Conservation (phyloP, 2,329 filamentous ascomycete genomes). For the Epichloe amarillans region DNA sequence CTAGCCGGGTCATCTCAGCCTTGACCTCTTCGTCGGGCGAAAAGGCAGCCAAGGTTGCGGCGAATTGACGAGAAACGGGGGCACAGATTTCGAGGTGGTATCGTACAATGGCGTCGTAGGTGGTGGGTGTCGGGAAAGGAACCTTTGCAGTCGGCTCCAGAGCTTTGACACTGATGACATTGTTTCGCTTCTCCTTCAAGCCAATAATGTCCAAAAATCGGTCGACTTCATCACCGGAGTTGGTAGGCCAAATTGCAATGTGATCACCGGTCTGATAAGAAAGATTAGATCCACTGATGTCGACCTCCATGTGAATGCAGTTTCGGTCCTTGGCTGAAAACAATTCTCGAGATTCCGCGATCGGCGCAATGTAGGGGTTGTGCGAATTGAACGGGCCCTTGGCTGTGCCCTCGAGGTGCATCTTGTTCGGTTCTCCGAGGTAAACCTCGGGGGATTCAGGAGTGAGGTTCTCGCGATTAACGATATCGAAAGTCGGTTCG, state of each 20-base stretch:
- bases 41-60: slow-evolving; percentile 77
- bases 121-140: slow-evolving; percentile 92
- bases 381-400: slow-evolving; percentile 92
- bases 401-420: slow-evolving; percentile 72
- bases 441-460: slow-evolving; percentile 75
- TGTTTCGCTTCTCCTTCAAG: slow-evolving; percentile 61
- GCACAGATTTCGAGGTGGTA: slow-evolving; percentile 97
- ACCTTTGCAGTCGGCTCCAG: slow-evolving; percentile 94
- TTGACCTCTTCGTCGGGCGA: slow-evolving; percentile 75
- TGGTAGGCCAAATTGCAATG: slow-evolving; percentile 94
- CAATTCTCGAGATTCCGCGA: slow-evolving; percentile 78
- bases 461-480: slow-evolving; percentile 59
- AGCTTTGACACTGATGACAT: slow-evolving; percentile 77
- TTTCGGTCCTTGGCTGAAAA: slow-evolving; percentile 85
- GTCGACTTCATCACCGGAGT: slow-evolving; percentile 83
- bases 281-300: slow-evolving; percentile 78
- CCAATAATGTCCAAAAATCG: slow-evolving; percentile 71
- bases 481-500: slow-evolving; percentile 79
- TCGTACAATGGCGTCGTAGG: slow-evolving; percentile 81
- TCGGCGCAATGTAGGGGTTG: slow-evolving; percentile 93
- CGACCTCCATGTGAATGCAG: slow-evolving; percentile 92
- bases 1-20: slow-evolving; percentile 76
- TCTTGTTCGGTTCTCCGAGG: slow-evolving; percentile 90
- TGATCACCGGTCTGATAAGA: slow-evolving; percentile 95
- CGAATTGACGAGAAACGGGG: slow-evolving; percentile 89